Percentiles rank a stretch among this genome's conserved stretches.
Evolutionary conservation across 106 monocot species (phyloP).

Genomic region (Dioscorea dumetorum): DNA sequence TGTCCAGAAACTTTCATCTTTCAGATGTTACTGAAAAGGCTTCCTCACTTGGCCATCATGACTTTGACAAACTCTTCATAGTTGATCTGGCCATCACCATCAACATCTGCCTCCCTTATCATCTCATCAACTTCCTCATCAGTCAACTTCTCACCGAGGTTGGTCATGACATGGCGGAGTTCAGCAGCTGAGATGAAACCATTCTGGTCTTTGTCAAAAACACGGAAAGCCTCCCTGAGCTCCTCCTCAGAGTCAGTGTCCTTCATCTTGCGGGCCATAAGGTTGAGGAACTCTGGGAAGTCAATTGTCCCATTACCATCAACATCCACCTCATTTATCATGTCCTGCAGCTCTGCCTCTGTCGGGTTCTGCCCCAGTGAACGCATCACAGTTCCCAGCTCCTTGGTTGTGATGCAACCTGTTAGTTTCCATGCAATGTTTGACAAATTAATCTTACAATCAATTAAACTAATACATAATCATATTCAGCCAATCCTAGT

Average conservation of each 20-base stretch:
- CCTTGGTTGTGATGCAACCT: slow-evolving; percentile 56
- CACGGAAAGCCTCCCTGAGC: slow-evolving; percentile 50
- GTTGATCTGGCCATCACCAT: slow-evolving; percentile 53
- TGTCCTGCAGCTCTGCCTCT: slow-evolving; percentile 53
- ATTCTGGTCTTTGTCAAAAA: slow-evolving; percentile 49
- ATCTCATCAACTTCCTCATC: slow-evolving; percentile 53
- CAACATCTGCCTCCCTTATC: slow-evolving; percentile 48
- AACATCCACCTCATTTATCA: slow-evolving; percentile 50
- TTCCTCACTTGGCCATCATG: slow-evolving; percentile 49
- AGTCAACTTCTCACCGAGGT: slow-evolving; percentile 47
- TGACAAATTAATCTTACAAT: too few relatives aligned
- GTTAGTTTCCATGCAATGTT: background rate
- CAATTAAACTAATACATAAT: too few relatives aligned
- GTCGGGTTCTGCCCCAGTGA: slow-evolving; percentile 51
- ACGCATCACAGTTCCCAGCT: slow-evolving; percentile 50
- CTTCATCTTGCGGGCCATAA: slow-evolving; percentile 57
- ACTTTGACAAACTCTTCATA: slow-evolving; percentile 49
- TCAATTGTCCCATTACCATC: slow-evolving; percentile 52
- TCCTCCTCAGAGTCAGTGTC: slow-evolving; percentile 51
- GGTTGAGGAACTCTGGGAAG: slow-evolving; percentile 48
- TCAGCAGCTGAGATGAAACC: slow-evolving; percentile 51
- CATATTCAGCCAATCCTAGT: too few relatives aligned
- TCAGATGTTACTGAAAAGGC: background rate
- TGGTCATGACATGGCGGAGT: slow-evolving; percentile 48
- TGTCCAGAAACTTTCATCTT: background rate